Evolutionary conservation across 2,329 filamentous ascomycete species (phyloP).

Genomic region (Fusarium metavorans): DNA sequence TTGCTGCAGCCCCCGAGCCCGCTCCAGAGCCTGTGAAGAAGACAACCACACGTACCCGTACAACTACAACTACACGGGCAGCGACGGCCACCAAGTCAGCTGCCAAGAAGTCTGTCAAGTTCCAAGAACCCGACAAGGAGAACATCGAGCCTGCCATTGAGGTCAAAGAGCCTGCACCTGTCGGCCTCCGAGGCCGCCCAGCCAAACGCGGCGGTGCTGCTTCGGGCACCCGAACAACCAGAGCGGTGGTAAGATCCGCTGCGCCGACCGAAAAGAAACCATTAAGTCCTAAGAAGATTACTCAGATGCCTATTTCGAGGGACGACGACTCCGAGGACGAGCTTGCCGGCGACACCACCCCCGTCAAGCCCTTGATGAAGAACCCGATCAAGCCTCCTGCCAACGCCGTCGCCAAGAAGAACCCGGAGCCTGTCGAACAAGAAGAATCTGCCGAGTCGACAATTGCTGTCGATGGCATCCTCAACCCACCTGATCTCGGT

Average conservation of each 20-base stretch:
- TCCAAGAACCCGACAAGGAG: conserved; percentile 74
- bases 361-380: conserved; percentile 65
- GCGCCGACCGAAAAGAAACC: conserved; percentile 60
- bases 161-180: conserved; percentile 50
- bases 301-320: conserved; percentile 63
- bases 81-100: conserved; percentile 56
- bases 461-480: conserved; percentile 45
- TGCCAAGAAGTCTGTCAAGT: conserved; percentile 72
- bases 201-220: conserved; percentile 56
- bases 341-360: conserved; percentile 64
- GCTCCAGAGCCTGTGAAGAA: conserved; percentile 50
- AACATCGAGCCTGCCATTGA: conserved; percentile 63
- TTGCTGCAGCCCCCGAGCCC: conserved; percentile 40
- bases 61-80: conserved; percentile 46
- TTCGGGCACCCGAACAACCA: conserved; percentile 49
- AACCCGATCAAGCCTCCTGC: conserved; percentile 65
- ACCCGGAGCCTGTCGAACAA: conserved; percentile 26
- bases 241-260: conserved; percentile 48
- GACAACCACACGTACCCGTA: conserved; percentile 46
- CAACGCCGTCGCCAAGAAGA: conserved; percentile 20
- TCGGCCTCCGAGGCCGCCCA: conserved; percentile 55
- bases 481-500: conserved; percentile 52
- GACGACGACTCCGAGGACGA: conserved; percentile 71
- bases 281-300: conserved; percentile 74
- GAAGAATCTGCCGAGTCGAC: conserved; percentile 38